Base-by-base conservation (phyloP, 345 rosid species). In the Moringa oleifera region DNA sequence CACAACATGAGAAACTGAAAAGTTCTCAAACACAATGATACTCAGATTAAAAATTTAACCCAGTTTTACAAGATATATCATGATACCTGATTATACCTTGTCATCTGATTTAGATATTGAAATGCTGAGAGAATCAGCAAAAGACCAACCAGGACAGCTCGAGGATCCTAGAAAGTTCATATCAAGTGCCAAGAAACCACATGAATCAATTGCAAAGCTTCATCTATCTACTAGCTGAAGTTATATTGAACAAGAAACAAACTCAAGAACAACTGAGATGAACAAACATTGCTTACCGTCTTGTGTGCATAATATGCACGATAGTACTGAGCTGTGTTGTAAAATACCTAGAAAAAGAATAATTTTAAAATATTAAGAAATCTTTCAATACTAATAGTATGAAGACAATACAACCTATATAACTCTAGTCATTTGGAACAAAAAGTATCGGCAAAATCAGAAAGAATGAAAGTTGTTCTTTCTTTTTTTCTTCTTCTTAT, bases 221-320 rank as follows among this genome's bases (percentile, higher is more conserved):
- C 47, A 11, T 41, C 53, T 10, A 58, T 22, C 22, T 28, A 21
- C 18, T 49, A 24, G 20, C 49, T 61, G 33, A 58, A 69, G 45
- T 12, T 52, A 28, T 36, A 16, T 51, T 25, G 56, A 37, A 50
- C 20, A 41, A 65, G 25, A 25, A 74, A n/a, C 25, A 71, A 47
- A 20, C 36, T 61, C 54, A 8, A 24, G 47, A 68, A 25, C 16
- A 23, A 52, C 7, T 4, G 19, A 53, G 49, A 45, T 37, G 59
- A 11, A 10, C 3, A 41, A 60, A 61, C 62, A 20, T 9, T 61
- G 49, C 96, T 84, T 71, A 93, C 99, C 71, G 96, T 88, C 64
- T 94, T 94, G 69, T 94, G 88, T 72, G 96, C 99, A 73, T 94
- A 94, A 58, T 88, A 88, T 5, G 95, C 97, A 13, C 66, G 88